phyloP scores from a whole-genome alignment of 2,329 filamentous ascomycete genomes.

The Clarireedia monteithiana region DNA sequence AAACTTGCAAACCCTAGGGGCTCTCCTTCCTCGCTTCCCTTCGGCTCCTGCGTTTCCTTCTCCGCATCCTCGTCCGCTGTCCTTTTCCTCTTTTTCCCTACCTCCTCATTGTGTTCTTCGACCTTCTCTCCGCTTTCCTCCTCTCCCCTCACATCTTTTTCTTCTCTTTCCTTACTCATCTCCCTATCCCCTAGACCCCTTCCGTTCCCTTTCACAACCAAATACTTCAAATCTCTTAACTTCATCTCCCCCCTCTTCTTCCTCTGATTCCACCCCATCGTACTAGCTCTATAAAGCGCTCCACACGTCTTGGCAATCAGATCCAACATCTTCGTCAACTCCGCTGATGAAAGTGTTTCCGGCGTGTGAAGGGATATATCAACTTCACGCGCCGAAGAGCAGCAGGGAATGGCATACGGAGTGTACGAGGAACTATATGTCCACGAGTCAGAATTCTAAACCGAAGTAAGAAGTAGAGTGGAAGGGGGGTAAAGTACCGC shows the following conservation, averaged over 20 bases:
- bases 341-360: conserved; percentile 32
- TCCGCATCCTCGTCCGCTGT: neutral
- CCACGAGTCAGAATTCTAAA: conserved; percentile 13
- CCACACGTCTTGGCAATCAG: conserved; percentile 57
- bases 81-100: neutral
- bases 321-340: conserved; percentile 45
- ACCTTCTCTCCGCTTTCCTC: neutral
- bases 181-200: neutral
- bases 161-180: neutral
- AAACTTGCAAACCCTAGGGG: conserved; percentile 55
- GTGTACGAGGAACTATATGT: neutral
- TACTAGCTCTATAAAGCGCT: conserved; percentile 55
- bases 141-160: neutral
- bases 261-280: conserved; percentile 52
- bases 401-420: neutral
- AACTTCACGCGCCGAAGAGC: conserved; percentile 24
- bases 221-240: conserved; percentile 58
- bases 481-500: conserved; percentile 15
- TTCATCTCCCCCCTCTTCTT: conserved; percentile 62
- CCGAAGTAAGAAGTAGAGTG: neutral
- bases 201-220: conserved; percentile 46
- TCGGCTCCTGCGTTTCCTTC: neutral
- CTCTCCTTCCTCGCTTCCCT: conserved; percentile 14
- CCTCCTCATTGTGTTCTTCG: neutral
- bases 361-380: conserved; percentile 37